Conservation (phyloP, 495 filamentous ascomycete genomes). For the Aspergillus saccharolyticus region DNA sequence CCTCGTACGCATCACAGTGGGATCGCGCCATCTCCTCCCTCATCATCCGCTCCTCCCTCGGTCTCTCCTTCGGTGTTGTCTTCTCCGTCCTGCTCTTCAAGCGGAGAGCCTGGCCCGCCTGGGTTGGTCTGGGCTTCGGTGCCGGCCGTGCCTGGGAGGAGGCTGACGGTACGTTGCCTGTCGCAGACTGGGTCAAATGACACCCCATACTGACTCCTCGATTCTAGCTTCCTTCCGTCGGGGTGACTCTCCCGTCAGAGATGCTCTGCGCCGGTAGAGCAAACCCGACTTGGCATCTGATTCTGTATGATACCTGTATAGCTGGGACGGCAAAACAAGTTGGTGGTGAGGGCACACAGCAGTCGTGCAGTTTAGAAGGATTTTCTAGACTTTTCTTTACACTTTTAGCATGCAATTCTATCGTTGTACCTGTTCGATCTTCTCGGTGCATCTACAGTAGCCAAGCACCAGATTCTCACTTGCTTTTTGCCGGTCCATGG, state of each 20-base stretch:
- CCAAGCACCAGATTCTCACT: neutral
- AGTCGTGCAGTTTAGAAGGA: conserved; percentile 18
- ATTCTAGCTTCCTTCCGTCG: conserved; percentile 44
- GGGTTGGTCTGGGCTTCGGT: conserved; percentile 87
- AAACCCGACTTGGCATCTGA: conserved; percentile 14
- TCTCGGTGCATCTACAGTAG: neutral
- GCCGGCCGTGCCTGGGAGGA: conserved; percentile 96
- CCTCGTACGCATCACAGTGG: conserved; percentile 63
- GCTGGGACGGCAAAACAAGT: conserved; percentile 17
- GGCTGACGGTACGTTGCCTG: conserved; percentile 46
- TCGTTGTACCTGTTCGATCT: conserved; percentile 2
- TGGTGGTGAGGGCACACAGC: conserved; percentile 6
- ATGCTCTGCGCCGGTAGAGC: conserved; percentile 41
- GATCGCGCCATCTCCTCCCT: conserved; percentile 95
- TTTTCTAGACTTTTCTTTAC: conserved; percentile 17
- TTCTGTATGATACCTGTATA: conserved; percentile 47
- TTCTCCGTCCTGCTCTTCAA: conserved; percentile 98
- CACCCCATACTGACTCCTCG: conserved; percentile 13
- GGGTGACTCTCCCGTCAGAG: conserved; percentile 41
- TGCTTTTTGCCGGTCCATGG: neutral
- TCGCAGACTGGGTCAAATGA: neutral
- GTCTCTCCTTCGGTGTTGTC: conserved; percentile 91
- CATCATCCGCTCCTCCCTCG: conserved; percentile 89
- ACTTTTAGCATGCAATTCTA: conserved; percentile 19
- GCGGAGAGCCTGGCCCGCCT: conserved; percentile 92